A percentile compares a stretch with the other conserved stretches of the same genome.
Conservation (phyloP, 2,329 filamentous ascomycete species). For the Hymenoscyphus repandus region DNA sequence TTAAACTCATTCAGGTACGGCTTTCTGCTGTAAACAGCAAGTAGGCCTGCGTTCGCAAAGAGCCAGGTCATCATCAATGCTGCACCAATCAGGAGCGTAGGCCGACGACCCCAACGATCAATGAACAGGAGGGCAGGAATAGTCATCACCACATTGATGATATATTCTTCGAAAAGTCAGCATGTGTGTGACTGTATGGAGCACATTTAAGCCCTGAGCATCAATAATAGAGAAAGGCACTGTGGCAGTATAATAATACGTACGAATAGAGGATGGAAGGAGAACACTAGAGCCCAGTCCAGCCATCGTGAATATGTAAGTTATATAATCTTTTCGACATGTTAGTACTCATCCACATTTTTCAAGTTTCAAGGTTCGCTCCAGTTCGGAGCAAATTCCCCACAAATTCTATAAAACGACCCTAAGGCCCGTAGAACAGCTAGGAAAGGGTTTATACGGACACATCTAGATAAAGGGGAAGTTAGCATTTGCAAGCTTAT, state of each 20-base stretch:
- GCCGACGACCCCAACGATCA: constrained; percentile 70
- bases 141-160: constrained; percentile 79
- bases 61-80: constrained; percentile 35
- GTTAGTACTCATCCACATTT: no score
- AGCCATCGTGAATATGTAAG: constrained; percentile 67
- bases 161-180: constrained; percentile 42
- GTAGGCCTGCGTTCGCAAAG: constrained; percentile 41
- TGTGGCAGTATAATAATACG: no score
- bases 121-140: constrained; percentile 69
- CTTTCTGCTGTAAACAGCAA: constrained; percentile 38
- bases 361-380: no score
- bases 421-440: constrained; percentile 25
- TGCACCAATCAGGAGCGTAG: constrained; percentile 56
- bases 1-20: constrained; percentile 33
- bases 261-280: constrained; percentile 57
- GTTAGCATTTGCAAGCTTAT: no score
- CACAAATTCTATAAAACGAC: constrained; percentile 28
- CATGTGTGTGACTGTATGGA: no score
- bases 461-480: no score
- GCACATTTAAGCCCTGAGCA: no score
- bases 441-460: constrained; percentile 42
- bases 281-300: constrained; percentile 57
- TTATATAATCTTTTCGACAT: constrained; percentile 38
- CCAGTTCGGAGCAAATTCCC: background rate
- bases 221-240: no score